Base-by-base conservation (phyloP, 768 basidiomycete species). In the Termitomyces sp. region DNA sequence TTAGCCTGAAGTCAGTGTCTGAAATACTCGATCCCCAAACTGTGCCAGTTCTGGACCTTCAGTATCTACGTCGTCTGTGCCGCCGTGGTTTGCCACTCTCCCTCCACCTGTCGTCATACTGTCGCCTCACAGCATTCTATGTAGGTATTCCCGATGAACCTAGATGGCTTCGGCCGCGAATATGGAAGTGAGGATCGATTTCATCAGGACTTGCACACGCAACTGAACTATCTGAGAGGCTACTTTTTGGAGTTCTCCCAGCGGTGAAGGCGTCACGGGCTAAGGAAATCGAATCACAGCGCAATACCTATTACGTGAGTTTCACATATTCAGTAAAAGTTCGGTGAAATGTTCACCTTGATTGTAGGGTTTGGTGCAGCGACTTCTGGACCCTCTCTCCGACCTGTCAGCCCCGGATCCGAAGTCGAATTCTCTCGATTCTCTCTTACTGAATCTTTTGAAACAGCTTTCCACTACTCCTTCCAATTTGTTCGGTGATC, bases 131-230 rank as follows among this genome's bases (percentile, higher is more conserved):
- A 57, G 30, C 30, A 45, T 44, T 31, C 60, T 30, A 64, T 59
- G 41, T 58, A 91, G 89, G 89, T 56, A 79, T 91, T 46, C 86
- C 89, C 49, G 82, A 87, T 61, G 78, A 86, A 62, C 89, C 89
- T 43, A 71, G 78, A 5, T 91, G 88, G 87, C 74, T 91, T 60
- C 79, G 89, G 42, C 86, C 89, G 30, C 78, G 86, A 43, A 75
- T 88, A 63, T 91, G 89, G 89, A 88, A 82, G 89, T 88, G 59
- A 67, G 84, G 71, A 31, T 7, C 40, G 15, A 28, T 48, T 33
- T 52, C 5, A 43, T 55, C 15, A 40, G 38, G 35, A 14, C 30
- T 31, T 56, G 46, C 30, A 30, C 26, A 30, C 44, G n/a, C 56
- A 42, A 60, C 54, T 59, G 45, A 28, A 60, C 37, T 45, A 30